A percentile compares a stretch with the other conserved stretches of the same genome.
These are phyloP conservation scores for Ceratocystiopsis brevicomis DNA, from an alignment of 2,329 filamentous ascomycete genomes.

Conservation along the genomic window DNA sequence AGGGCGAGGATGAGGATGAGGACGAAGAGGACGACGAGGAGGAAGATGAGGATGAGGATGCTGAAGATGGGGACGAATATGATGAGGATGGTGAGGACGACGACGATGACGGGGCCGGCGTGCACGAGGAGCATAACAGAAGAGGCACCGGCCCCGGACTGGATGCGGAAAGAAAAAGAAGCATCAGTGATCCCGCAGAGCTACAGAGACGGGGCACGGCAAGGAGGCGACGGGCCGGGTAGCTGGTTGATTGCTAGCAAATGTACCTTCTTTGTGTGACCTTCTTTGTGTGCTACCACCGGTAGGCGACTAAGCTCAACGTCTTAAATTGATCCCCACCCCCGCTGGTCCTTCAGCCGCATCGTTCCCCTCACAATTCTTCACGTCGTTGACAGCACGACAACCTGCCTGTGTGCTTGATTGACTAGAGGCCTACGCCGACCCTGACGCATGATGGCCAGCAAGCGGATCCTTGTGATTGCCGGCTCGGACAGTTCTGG, in stretches of 20 bases:
- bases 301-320: no score
- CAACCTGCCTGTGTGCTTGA: background rate
- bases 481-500: slow-evolving; percentile 83
- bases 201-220: slow-evolving; percentile 8
- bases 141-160: slow-evolving; percentile 13
- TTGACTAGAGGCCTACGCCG: no score
- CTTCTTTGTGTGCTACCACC: no score
- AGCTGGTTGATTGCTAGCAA: background rate
- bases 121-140: background rate
- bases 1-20: slow-evolving; percentile 15
- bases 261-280: background rate
- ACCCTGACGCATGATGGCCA: slow-evolving; percentile 3
- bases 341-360: no score
- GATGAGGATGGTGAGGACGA: slow-evolving; percentile 30
- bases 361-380: no score
- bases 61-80: slow-evolving; percentile 15
- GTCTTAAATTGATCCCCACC: no score
- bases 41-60: slow-evolving; percentile 13
- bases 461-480: slow-evolving; percentile 51
- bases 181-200: slow-evolving; percentile 22
- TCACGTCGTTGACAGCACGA: background rate
- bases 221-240: background rate
- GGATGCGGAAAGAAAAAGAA: slow-evolving; percentile 30
- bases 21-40: slow-evolving; percentile 15
- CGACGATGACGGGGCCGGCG: slow-evolving; percentile 19